These are phyloP conservation scores for Pyricularia grisea DNA, from an alignment of 2,329 filamentous ascomycete species.

Conservation along the genomic window DNA sequence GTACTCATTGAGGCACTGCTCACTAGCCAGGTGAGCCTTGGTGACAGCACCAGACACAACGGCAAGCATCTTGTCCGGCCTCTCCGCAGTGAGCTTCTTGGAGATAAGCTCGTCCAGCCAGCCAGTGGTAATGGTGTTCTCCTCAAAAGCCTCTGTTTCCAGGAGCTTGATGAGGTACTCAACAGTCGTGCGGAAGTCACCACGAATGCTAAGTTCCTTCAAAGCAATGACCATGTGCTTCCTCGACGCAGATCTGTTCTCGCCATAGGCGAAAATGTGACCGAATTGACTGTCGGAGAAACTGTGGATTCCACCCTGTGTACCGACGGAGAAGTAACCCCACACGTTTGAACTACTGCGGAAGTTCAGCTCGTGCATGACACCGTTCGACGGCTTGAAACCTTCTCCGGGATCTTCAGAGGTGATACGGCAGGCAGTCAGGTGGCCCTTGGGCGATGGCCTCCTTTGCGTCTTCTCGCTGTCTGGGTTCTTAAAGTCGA, in stretches of 20 bases:
- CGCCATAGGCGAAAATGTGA: conserved; percentile 98
- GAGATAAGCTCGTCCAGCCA: conserved; percentile 99
- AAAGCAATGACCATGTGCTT: conserved; percentile 99
- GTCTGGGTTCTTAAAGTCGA: conserved; percentile 83
- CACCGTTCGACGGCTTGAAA: conserved; percentile 98
- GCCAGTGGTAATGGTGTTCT: conserved; percentile 97
- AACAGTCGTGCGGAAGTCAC: conserved; percentile 97
- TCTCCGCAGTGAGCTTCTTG: conserved; percentile 92
- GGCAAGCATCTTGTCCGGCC: conserved; percentile 88
- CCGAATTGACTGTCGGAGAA: conserved; percentile 99
- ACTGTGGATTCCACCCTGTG: conserved; percentile 93
- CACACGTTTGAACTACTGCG: conserved; percentile 97
- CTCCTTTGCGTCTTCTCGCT: conserved; percentile 79
- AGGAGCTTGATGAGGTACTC: conserved; percentile 98
- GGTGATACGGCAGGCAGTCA: conserved; percentile 96
- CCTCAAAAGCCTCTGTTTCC: conserved; percentile 95
- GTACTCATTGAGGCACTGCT: conserved; percentile 81
- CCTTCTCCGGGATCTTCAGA: conserved; percentile 98
- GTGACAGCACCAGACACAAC: conserved; percentile 91
- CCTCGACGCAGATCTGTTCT: conserved; percentile 89
- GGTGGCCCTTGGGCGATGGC: conserved; percentile 91
- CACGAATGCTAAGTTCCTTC: conserved; percentile 98
- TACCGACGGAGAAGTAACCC: conserved; percentile 99
- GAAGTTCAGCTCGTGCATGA: conserved; percentile 99
- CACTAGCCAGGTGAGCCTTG: conserved; percentile 91